Base-by-base conservation (phyloP, 73 alveolate species). In the Urostyla sp. region DNA sequence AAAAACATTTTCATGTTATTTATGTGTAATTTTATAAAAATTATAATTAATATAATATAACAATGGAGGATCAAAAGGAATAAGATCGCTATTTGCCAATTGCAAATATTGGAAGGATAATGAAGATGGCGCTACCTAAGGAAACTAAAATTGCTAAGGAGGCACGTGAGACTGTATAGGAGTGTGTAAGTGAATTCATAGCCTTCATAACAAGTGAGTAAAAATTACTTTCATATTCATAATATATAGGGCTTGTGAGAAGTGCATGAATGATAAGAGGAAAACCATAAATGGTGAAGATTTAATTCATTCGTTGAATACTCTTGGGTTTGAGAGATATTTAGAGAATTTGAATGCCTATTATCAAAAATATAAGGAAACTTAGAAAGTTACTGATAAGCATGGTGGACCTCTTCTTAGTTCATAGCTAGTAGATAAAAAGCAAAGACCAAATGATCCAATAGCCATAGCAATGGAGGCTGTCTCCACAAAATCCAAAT, bases 271-370 rank as follows among this genome's bases (percentile, higher is more conserved):
- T 51, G 99, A 95, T 45, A 97, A 96, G 86, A 88, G 99, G 49
- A 97, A 95, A 80, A 95, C 99, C 18, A 95, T 97, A 57, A 95
- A 94, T 75, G 99, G 99, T 38, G 99, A 97, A 49, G 99, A 97
- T 77, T 73, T 97, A 30, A 60, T 97, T 11, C 88, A 92, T 84
- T 97, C 99, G 0, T 75, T 97, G 84, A 88, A 90, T 31, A 89
- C 88, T 46, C 92, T 97, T 16, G 99, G 99, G 0, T 97, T 95
- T 84, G 99, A 97, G 57, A 86, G 94, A 38, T 97, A 97, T 80
- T 85, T 88, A 50, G 97, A 95, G 38, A 94, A 93, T 37, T 87
- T 96, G 18, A 90, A 94, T 21, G 37, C 50, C 15, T 69, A 69
- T 72, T 69, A 69, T 34, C 51, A 48, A 15, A 69, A 69, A 48